A percentile compares a stretch with the other conserved stretches of the same genome.
phyloP scores from a whole-genome alignment of 176 grass and related monocot species.

The Juncus effusus region DNA sequence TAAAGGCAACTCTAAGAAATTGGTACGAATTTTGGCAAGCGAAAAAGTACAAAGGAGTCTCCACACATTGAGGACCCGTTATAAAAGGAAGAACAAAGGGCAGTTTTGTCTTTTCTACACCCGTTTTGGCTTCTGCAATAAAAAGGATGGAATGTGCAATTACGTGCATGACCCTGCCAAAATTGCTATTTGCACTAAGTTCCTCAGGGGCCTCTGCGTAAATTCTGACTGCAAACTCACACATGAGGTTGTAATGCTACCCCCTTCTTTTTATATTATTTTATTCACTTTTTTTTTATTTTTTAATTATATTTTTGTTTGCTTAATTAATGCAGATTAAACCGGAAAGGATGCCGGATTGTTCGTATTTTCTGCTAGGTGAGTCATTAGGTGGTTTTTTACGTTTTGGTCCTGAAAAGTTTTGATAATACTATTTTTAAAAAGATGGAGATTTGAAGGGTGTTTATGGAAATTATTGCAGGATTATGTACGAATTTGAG shows the following conservation, averaged over 20 bases:
- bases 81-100: constrained; percentile 53
- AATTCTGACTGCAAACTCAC: constrained; percentile 81
- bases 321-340: constrained; percentile 53
- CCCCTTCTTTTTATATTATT: neutral
- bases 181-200: constrained; percentile 97
- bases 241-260: constrained; percentile 55
- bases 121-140: constrained; percentile 80
- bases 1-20: constrained; percentile 93
- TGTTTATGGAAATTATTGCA: constrained; percentile 37
- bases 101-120: constrained; percentile 94
- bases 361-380: constrained; percentile 96
- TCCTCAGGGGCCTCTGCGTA: constrained; percentile 83
- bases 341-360: constrained; percentile 97
- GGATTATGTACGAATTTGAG: constrained; percentile 77
- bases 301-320: constrained; percentile 16
- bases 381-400: constrained; percentile 26
- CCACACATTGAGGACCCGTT: constrained; percentile 72
- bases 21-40: constrained; percentile 81
- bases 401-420: neutral
- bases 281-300: neutral
- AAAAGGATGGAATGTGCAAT: constrained; percentile 54
- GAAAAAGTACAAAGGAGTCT: constrained; percentile 97
- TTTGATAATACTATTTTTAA: neutral
- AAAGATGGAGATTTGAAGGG: too few relatives aligned
- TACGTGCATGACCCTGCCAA: constrained; percentile 90